These are phyloP conservation scores for Chalaropsis thielavioides DNA, from an alignment of 2,329 filamentous ascomycete species.

Conservation along the genomic window DNA sequence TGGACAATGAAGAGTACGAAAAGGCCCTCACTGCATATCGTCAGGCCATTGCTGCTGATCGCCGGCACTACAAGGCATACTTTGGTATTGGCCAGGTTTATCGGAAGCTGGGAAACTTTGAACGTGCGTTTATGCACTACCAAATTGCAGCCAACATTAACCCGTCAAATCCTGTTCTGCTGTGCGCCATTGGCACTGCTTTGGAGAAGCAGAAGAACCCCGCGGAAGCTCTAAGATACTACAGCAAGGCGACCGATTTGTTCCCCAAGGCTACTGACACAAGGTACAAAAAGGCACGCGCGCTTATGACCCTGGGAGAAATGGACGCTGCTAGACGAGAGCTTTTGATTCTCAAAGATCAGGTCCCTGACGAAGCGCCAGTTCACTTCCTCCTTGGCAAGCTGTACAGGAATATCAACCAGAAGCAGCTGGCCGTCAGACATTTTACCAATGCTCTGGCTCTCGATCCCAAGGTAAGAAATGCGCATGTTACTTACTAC, in stretches of 20 bases:
- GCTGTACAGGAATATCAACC: conserved; percentile 57
- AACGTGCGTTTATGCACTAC: conserved; percentile 85
- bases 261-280: conserved; percentile 70
- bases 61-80: conserved; percentile 94
- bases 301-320: conserved; percentile 60
- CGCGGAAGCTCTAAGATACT: conserved; percentile 63
- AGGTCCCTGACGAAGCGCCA: conserved; percentile 87
- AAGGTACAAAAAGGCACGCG: conserved; percentile 83
- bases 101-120: conserved; percentile 78
- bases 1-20: conserved; percentile 93
- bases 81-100: conserved; percentile 77
- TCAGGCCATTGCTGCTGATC: conserved; percentile 70
- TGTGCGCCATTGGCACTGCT: conserved; percentile 82
- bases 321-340: conserved; percentile 64
- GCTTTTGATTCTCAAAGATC: conserved; percentile 73
- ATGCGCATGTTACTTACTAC: neutral
- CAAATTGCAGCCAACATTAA: conserved; percentile 79
- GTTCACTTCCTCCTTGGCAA: conserved; percentile 90
- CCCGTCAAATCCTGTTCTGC: conserved; percentile 79
- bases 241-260: conserved; percentile 66
- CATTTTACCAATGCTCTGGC: conserved; percentile 93
- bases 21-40: conserved; percentile 83
- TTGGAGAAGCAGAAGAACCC: conserved; percentile 79
- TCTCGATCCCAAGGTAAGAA: conserved; percentile 79
- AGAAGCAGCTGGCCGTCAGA: conserved; percentile 68